These are phyloP conservation scores for Macrophomina pseudophaseolina DNA, from an alignment of 2,329 filamentous ascomycete species.

Conservation along the genomic window DNA sequence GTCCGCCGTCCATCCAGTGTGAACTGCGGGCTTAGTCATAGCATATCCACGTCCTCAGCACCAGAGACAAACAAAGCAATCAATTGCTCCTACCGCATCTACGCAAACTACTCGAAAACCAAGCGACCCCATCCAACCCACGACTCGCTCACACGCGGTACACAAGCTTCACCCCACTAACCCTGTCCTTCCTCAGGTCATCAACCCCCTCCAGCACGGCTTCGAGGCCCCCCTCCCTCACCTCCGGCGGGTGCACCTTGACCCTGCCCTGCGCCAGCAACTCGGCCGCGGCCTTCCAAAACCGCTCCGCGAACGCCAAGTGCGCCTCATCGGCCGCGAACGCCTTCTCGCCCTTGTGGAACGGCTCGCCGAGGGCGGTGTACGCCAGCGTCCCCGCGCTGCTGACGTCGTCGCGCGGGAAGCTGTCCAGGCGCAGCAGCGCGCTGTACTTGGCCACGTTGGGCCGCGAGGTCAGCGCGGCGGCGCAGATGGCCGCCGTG, in stretches of 20 bases:
- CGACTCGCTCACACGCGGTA: constrained; percentile 27
- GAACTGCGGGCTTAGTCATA: no score
- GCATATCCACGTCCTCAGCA: no score
- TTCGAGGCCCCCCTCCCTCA: constrained; percentile 36
- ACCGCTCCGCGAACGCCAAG: constrained; percentile 49
- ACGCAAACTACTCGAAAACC: no score
- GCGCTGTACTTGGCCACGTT: constrained; percentile 44
- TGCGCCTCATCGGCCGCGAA: constrained; percentile 45
- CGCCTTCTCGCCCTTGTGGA: constrained; percentile 39
- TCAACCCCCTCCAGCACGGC: constrained; percentile 38
- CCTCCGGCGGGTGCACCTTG: constrained; percentile 38
- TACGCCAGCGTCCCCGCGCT: constrained; percentile 50
- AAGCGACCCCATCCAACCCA: no score
- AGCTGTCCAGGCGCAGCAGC: constrained; percentile 47
- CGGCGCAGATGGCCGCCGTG: constrained; percentile 46
- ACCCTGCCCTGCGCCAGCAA: constrained; percentile 38
- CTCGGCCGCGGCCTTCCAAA: constrained; percentile 36
- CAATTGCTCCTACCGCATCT: no score
- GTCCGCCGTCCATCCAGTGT: no score
- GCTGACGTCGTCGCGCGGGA: constrained; percentile 52
- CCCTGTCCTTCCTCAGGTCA: constrained; percentile 40
- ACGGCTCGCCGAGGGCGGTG: constrained; percentile 50
- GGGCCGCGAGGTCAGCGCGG: constrained; percentile 40
- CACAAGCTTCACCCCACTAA: constrained; percentile 43
- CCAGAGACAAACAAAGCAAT: no score